Percentiles rank a stretch among this genome's conserved stretches.
Evolutionary conservation across 2,329 filamentous ascomycete genomes (phyloP).

Genomic region (Stemphylium beticola): DNA sequence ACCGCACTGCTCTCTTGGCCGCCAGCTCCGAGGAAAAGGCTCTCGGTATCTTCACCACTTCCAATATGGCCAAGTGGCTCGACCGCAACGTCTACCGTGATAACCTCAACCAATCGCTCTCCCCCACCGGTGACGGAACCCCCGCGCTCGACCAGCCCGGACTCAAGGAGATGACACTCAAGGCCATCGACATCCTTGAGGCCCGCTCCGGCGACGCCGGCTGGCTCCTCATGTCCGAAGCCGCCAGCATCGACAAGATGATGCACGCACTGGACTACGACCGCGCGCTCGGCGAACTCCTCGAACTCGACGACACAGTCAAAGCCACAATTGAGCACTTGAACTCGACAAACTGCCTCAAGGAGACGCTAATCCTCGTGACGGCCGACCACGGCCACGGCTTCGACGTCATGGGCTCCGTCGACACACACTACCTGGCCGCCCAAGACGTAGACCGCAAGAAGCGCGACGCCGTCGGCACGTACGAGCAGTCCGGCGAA

Average conservation of each 20-base stretch:
- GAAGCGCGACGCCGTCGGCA: constrained; percentile 77
- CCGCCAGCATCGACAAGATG: constrained; percentile 85
- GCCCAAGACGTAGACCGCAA: constrained; percentile 69
- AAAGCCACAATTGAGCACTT: constrained; percentile 76
- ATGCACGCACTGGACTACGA: constrained; percentile 88
- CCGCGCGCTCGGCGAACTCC: constrained; percentile 80
- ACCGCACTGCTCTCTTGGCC: constrained; percentile 72
- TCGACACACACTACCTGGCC: constrained; percentile 78
- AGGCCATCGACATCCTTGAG: constrained; percentile 81
- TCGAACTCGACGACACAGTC: constrained; percentile 85
- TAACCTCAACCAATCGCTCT: constrained; percentile 72
- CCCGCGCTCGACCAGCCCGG: constrained; percentile 78
- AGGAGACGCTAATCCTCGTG: constrained; percentile 79
- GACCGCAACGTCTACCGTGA: constrained; percentile 80
- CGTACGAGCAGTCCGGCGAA: constrained; percentile 74
- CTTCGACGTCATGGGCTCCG: constrained; percentile 83
- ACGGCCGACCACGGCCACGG: constrained; percentile 90
- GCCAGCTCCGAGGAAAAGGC: constrained; percentile 66
- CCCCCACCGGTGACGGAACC: constrained; percentile 68
- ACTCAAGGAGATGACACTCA: constrained; percentile 87
- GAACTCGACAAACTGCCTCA: constrained; percentile 67
- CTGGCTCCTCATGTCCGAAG: constrained; percentile 89
- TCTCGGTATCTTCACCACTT: constrained; percentile 78
- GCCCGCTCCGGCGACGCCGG: constrained; percentile 69
- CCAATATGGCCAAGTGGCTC: constrained; percentile 82